Evolutionary conservation across 2,329 filamentous ascomycete genomes (phyloP).

Genomic region (Aspergillus proliferans): DNA sequence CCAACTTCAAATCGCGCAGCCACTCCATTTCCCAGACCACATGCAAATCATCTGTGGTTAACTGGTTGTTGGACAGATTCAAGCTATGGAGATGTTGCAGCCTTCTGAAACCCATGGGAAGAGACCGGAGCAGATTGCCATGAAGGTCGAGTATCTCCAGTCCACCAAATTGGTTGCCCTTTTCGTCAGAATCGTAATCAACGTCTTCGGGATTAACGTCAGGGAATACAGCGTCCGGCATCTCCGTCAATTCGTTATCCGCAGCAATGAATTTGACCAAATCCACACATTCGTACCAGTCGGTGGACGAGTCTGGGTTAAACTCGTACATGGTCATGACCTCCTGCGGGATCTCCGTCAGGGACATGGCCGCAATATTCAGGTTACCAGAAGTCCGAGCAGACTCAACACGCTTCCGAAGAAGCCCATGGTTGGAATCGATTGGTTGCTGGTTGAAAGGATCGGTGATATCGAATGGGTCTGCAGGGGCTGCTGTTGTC

Average conservation of each 20-base stretch:
- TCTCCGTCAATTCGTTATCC: conserved; percentile 75
- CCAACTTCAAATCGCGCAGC: conserved; percentile 74
- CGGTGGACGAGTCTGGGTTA: conserved; percentile 57
- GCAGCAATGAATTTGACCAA: conserved; percentile 76
- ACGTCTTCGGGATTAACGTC: conserved; percentile 55
- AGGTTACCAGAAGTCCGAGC: conserved; percentile 74
- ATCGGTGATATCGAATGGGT: conserved; percentile 46
- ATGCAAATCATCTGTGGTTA: conserved; percentile 65
- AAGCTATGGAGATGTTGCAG: conserved; percentile 70
- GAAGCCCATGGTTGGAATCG: conserved; percentile 56
- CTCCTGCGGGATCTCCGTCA: conserved; percentile 73
- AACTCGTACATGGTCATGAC: conserved; percentile 88
- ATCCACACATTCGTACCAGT: conserved; percentile 91
- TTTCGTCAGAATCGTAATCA: conserved; percentile 59
- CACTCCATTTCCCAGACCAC: conserved; percentile 66
- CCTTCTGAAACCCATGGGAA: conserved; percentile 70
- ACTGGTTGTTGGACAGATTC: conserved; percentile 78
- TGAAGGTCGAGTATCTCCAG: conserved; percentile 79
- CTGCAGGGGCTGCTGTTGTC: conserved; percentile 9
- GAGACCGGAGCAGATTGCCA: conserved; percentile 65
- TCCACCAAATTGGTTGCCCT: conserved; percentile 72
- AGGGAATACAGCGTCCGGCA: conserved; percentile 73
- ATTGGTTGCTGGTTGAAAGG: conserved; percentile 57
- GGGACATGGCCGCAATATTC: conserved; percentile 77
- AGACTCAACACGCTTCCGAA: conserved; percentile 64